Evolutionary conservation across 2,329 filamentous ascomycete species (phyloP).

Genomic region (Neodidymelliopsis sp.): DNA sequence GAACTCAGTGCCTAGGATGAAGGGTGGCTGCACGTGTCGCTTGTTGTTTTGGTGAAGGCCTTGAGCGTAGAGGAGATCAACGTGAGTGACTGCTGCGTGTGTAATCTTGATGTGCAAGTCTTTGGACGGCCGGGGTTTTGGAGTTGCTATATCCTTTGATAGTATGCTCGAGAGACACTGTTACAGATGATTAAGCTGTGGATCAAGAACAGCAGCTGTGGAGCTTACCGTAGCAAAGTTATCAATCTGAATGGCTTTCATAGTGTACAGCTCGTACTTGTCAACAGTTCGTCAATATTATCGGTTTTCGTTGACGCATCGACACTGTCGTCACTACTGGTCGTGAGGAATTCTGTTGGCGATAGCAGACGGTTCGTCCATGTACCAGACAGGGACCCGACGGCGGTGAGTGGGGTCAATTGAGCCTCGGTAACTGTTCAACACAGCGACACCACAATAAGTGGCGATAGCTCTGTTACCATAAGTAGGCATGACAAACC

Average conservation of each 20-base stretch:
- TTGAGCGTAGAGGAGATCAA: conserved; percentile 65
- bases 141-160: conserved; percentile 35
- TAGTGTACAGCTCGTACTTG: conserved; percentile 8
- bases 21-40: conserved; percentile 63
- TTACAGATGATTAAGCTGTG: neutral
- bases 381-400: conserved; percentile 7
- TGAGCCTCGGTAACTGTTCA: conserved; percentile 14
- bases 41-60: conserved; percentile 69
- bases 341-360: neutral
- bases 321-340: neutral
- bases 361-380: neutral
- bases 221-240: conserved; percentile 21
- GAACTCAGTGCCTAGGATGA: conserved; percentile 68
- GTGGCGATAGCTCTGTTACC: neutral
- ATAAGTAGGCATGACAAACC: no score
- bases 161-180: conserved; percentile 41
- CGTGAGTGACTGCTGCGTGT: conserved; percentile 66
- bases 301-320: neutral
- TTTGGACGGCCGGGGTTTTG: conserved; percentile 45
- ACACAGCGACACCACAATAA: neutral
- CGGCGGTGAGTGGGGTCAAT: conserved; percentile 5
- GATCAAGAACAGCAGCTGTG: neutral
- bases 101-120: conserved; percentile 58
- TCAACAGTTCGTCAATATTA: neutral
- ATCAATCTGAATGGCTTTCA: conserved; percentile 33